Conservation (phyloP, 257 asterid species). For the Fraxinus anomala region DNA sequence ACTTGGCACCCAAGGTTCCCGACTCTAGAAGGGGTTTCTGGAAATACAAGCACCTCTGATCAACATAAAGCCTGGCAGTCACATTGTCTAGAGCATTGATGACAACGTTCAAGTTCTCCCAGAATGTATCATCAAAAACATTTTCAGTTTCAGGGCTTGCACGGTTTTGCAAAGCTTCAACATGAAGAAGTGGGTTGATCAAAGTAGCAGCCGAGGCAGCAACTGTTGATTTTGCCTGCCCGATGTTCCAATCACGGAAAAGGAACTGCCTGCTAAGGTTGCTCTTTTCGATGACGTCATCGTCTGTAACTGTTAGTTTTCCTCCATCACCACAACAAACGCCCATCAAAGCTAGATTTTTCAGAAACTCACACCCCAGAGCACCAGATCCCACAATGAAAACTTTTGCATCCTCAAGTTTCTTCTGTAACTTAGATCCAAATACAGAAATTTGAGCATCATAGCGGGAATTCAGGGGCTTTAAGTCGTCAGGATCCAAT, state of each 20-base stretch:
- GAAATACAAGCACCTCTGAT: conserved; percentile 49
- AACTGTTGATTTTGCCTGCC: conserved; percentile 57
- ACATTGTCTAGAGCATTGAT: conserved; percentile 51
- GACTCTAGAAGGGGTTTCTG: conserved; percentile 51
- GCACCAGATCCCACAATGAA: conserved; percentile 60
- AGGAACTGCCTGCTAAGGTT: conserved; percentile 58
- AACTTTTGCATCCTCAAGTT: conserved; percentile 45
- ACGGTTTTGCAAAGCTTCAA: conserved; percentile 50
- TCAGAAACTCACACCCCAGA: conserved; percentile 53
- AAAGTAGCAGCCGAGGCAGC: conserved; percentile 52
- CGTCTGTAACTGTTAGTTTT: conserved; percentile 52
- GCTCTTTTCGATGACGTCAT: conserved; percentile 58
- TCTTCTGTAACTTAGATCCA: conserved; percentile 55
- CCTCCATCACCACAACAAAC: conserved; percentile 46
- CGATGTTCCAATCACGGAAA: conserved; percentile 61
- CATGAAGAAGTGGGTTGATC: conserved; percentile 39
- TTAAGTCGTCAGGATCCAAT: conserved; percentile 40
- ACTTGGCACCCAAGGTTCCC: conserved; percentile 52
- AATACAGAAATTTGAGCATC: conserved; percentile 61
- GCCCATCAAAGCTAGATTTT: conserved; percentile 57
- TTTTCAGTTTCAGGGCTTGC: conserved; percentile 45
- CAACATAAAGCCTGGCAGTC: conserved; percentile 49
- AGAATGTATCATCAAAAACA: conserved; percentile 46
- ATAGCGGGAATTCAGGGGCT: conserved; percentile 50
- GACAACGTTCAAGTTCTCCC: conserved; percentile 50